Conservation (phyloP, 768 basidiomycete genomes). For the Melanogaster broomeanus region DNA sequence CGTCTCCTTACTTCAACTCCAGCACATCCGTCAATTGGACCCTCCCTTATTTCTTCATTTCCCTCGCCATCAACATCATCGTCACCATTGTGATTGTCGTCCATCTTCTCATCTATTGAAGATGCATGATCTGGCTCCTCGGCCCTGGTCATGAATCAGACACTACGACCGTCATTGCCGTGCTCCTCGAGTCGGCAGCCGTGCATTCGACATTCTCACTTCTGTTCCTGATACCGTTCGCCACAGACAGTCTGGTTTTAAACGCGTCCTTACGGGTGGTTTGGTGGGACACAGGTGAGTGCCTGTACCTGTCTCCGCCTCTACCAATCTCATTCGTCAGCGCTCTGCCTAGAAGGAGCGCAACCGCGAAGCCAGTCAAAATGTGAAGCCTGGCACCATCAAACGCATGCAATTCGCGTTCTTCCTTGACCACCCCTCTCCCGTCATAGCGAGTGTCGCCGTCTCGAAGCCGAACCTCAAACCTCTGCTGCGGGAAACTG, state of each 20-base stretch:
- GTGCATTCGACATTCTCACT: constrained; percentile 30
- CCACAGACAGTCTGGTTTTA: constrained; percentile 18
- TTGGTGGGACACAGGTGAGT: constrained; percentile 37
- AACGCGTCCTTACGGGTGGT: constrained; percentile 36
- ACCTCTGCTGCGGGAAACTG: too few species aligned
- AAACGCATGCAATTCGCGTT: too few species aligned
- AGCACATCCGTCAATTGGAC: constrained; percentile 24
- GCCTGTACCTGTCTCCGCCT: background rate
- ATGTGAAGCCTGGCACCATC: too few species aligned
- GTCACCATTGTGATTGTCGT: constrained; percentile 25
- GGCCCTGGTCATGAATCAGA: constrained; percentile 25
- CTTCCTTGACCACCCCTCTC: too few species aligned
- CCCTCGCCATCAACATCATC: constrained; percentile 27
- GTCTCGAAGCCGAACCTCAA: too few species aligned
- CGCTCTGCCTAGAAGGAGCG: too few species aligned
- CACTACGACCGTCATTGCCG: constrained; percentile 26
- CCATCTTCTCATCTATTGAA: constrained; percentile 28
- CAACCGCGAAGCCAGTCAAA: too few species aligned
- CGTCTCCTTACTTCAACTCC: constrained; percentile 24
- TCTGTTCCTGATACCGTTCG: constrained; percentile 30
- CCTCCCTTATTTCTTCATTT: constrained; percentile 26
- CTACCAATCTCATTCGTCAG: too few species aligned
- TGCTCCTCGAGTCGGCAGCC: constrained; percentile 30
- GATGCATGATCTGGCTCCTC: constrained; percentile 11
- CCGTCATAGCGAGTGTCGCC: too few species aligned